Evolutionary conservation across 2,329 filamentous ascomycete species (phyloP), one percentile per base, ranked within the genome.

Genomic region (Corniculantispora saksenae): DNA sequence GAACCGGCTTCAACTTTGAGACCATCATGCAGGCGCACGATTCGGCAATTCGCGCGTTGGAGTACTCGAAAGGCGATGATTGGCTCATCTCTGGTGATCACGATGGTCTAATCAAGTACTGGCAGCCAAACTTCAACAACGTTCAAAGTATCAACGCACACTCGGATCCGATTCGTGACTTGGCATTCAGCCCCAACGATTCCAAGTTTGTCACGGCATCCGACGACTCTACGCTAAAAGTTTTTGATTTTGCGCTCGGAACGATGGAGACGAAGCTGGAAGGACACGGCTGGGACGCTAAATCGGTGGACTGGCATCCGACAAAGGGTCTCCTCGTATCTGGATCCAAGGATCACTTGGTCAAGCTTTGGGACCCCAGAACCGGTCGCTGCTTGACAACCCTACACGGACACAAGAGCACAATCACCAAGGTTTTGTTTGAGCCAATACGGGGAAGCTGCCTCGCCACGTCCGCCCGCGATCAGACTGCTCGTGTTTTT

Each of bases 11-110:
- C 85, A 98, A 99, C 78, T 99, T 99, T 72, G 95, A 99, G 80
- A 98, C 95, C 3, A 97, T 99, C 32, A 97, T 97, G 91, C 94
- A 97, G 82, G 94, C 94, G 47, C 94, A 98, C 77, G 94, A 97
- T 78, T 89, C 89, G 63, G 91, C 92, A 45, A 93, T 97, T 69
- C 87, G 93, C 70, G 89, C 91, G 12, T 83, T 94, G 54, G 88
- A 89, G 69, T 99, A 97, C 82, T 97, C 95, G 2, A 92, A 98
- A 78, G 96, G 91, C 72, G 92, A 97, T 74, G 95, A 99, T 79
- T 99, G 95, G 94, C 84, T 99, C 15, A 87, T 99, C 62, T 98
- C 95, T 9, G 94, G 92, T 61, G 95, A 98, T 75, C 94, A 98
- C 77, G 93, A 95, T 71, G 95, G 95, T 64, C 86, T 95, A 68